Evolutionary conservation across 2,329 filamentous ascomycete species (phyloP).

Genomic region (Tolypocladium guangdongense): DNA sequence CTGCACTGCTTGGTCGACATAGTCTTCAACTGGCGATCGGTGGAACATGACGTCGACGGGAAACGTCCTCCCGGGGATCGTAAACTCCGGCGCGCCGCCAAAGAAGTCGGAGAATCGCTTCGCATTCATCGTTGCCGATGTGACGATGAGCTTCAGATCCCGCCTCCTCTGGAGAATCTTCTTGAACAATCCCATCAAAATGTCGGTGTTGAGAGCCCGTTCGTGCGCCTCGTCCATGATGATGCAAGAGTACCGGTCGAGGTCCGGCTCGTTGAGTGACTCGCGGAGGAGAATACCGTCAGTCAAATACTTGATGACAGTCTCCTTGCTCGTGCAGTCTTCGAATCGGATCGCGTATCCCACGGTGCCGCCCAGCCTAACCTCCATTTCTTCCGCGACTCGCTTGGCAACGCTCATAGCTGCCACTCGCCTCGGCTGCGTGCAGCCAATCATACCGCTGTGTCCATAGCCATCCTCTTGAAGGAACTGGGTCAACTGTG

Average conservation of each 20-base stretch:
- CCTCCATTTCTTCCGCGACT: slow-evolving; percentile 97
- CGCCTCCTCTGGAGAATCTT: slow-evolving; percentile 84
- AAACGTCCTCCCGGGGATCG: slow-evolving; percentile 91
- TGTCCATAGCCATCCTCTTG: slow-evolving; percentile 91
- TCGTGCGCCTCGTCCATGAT: slow-evolving; percentile 99
- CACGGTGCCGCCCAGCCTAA: slow-evolving; percentile 74
- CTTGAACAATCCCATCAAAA: slow-evolving; percentile 94
- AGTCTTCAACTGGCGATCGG: slow-evolving; percentile 89
- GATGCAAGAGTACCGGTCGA: slow-evolving; percentile 94
- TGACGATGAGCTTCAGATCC: slow-evolving; percentile 93
- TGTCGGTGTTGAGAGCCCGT: slow-evolving; percentile 89
- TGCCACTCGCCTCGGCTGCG: slow-evolving; percentile 88
- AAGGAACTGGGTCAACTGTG: slow-evolving; percentile 90
- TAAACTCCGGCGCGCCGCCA: slow-evolving; percentile 90
- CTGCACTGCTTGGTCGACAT: slow-evolving; percentile 93
- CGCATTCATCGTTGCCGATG: slow-evolving; percentile 96
- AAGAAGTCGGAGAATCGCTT: slow-evolving; percentile 95
- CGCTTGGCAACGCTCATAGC: slow-evolving; percentile 99
- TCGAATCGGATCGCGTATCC: slow-evolving; percentile 98
- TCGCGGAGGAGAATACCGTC: slow-evolving; percentile 91
- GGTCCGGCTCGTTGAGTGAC: slow-evolving; percentile 80
- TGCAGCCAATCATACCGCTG: slow-evolving; percentile 86
- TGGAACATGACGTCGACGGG: slow-evolving; percentile 96
- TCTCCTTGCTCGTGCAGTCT: slow-evolving; percentile 93
- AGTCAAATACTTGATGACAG: slow-evolving; percentile 98